Conservation (phyloP, 2,329 filamentous ascomycete genomes). For the Exophiala bonariae region DNA sequence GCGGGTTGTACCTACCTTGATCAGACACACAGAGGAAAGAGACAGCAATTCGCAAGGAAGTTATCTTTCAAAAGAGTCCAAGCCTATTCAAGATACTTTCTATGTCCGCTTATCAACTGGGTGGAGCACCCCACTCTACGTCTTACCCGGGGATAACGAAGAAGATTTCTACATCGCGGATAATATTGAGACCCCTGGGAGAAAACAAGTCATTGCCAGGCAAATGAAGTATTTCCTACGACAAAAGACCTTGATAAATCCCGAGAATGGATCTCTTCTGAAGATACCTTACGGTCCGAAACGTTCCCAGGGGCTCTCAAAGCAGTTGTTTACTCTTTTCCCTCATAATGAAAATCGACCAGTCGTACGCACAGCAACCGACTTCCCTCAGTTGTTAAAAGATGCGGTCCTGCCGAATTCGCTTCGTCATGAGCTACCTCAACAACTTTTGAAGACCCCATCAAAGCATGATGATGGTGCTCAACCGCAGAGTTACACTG, state of each 20-base stretch:
- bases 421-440: no score
- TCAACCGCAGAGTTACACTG: neutral
- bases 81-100: slow-evolving; percentile 44
- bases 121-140: slow-evolving; percentile 31
- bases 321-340: slow-evolving; percentile 21
- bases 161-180: slow-evolving; percentile 6
- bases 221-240: slow-evolving; percentile 18
- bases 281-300: slow-evolving; percentile 15
- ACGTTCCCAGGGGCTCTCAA: slow-evolving; percentile 8
- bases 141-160: slow-evolving; percentile 24
- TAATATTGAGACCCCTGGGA: slow-evolving; percentile 28
- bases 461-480: no score
- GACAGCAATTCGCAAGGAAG: neutral
- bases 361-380: slow-evolving; percentile 12
- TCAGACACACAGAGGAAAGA: slow-evolving; percentile 11
- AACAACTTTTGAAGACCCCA: no score
- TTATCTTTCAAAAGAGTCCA: slow-evolving; percentile 41
- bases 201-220: slow-evolving; percentile 12
- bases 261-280: slow-evolving; percentile 4
- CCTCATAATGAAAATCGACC: slow-evolving; percentile 3
- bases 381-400: slow-evolving; percentile 15
- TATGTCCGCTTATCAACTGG: slow-evolving; percentile 35
- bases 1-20: slow-evolving; percentile 22
- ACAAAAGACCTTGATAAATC: slow-evolving; percentile 6
- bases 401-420: no score